Conservation (phyloP, 2,329 filamentous ascomycete species). For the Xylaria sp. region DNA sequence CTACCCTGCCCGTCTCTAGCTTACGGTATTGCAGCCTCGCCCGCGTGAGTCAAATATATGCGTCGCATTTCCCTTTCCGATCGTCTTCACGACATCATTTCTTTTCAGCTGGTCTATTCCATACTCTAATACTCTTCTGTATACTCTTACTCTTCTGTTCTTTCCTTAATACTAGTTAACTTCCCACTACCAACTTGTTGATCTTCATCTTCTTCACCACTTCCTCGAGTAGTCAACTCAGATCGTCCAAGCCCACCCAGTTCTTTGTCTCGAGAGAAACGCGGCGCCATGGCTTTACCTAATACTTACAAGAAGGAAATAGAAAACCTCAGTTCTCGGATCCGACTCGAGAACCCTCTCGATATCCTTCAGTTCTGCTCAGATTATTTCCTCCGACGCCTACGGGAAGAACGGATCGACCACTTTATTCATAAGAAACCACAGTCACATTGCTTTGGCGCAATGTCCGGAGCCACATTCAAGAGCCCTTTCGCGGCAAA, state of each 20-base stretch:
- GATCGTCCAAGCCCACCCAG: not conserved
- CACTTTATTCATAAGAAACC: slow-evolving; percentile 25
- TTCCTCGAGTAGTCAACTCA: not conserved
- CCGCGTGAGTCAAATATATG: slow-evolving; percentile 6
- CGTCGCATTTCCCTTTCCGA: not conserved
- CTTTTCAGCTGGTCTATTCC: slow-evolving; percentile 4
- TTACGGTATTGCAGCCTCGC: slow-evolving; percentile 13
- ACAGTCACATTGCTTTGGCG: slow-evolving; percentile 36
- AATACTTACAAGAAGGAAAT: slow-evolving; percentile 57
- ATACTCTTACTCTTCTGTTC: not conserved
- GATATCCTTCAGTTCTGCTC: slow-evolving; percentile 67
- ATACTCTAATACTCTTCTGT: not conserved
- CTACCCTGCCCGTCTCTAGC: slow-evolving; percentile 5
- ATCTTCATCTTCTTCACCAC: not conserved
- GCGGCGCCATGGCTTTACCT: slow-evolving; percentile 41
- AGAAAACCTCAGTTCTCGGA: slow-evolving; percentile 56
- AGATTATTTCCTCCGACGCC: slow-evolving; percentile 61
- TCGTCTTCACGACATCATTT: not conserved
- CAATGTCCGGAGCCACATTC: slow-evolving; percentile 71
- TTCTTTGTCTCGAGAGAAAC: not conserved
- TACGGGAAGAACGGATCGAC: slow-evolving; percentile 59
- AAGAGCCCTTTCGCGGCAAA: slow-evolving; percentile 64
- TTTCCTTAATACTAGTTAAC: not conserved
- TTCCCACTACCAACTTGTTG: not conserved
- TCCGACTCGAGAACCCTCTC: slow-evolving; percentile 51